Evolutionary conservation across 495 filamentous ascomycete species (phyloP).

Genomic region (Neurospora sp.): DNA sequence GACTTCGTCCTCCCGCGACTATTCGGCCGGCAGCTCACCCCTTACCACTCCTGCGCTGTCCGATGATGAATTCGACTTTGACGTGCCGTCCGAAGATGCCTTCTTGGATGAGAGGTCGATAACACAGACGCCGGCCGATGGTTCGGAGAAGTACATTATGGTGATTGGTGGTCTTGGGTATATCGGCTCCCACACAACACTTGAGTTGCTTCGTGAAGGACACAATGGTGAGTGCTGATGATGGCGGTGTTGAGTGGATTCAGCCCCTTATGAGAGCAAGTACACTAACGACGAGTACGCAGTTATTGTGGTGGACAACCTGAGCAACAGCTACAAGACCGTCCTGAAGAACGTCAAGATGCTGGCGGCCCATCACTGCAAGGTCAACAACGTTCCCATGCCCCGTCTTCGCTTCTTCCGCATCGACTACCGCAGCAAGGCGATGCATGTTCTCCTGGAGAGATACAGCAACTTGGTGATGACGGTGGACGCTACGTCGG

Average conservation of each 20-base stretch:
- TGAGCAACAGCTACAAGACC: constrained; percentile 47
- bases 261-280: neutral
- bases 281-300: neutral
- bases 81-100: constrained; percentile 1
- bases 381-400: constrained; percentile 18
- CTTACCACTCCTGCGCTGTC: constrained; percentile 15
- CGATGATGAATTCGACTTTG: constrained; percentile 12
- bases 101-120: neutral
- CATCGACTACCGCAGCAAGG: constrained; percentile 45
- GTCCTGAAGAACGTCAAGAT: constrained; percentile 43
- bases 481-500: constrained; percentile 26
- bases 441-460: constrained; percentile 16
- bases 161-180: constrained; percentile 59
- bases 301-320: constrained; percentile 52
- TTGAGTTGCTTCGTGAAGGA: constrained; percentile 50
- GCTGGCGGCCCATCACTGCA: constrained; percentile 41
- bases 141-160: constrained; percentile 33
- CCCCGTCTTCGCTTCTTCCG: constrained; percentile 45
- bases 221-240: constrained; percentile 34
- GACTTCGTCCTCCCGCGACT: constrained; percentile 6
- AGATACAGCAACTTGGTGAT: constrained; percentile 21
- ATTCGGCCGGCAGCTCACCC: constrained; percentile 4
- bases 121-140: neutral
- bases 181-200: constrained; percentile 53
- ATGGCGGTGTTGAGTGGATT: neutral